These are phyloP conservation scores for Lactarius tabidus DNA, from an alignment of 768 basidiomycete species.

Conservation along the genomic window DNA sequence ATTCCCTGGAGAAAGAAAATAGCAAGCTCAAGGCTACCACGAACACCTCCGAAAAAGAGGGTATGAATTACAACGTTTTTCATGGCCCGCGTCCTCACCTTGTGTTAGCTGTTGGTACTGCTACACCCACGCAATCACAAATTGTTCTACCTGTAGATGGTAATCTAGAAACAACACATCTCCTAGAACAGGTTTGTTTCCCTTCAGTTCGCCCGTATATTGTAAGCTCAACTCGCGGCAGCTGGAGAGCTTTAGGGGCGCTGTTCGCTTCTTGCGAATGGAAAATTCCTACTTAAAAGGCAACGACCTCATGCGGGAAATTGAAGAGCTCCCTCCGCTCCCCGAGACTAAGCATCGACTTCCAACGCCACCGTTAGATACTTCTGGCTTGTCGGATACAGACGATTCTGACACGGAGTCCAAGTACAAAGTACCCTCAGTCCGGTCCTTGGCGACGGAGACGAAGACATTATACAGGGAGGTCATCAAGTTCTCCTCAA, in stretches of 20 bases:
- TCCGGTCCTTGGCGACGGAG: conserved; percentile 72
- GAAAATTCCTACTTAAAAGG: conserved; percentile 95
- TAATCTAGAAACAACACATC: conserved; percentile 80
- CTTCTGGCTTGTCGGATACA: conserved; percentile 64
- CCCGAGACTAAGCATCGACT: conserved; percentile 43
- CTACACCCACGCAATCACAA: conserved; percentile 48
- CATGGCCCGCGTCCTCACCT: conserved; percentile 12
- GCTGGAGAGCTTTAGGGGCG: conserved; percentile 88
- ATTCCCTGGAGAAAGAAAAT: conserved; percentile 84
- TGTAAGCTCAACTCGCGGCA: conserved; percentile 32
- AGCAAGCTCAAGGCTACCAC: conserved; percentile 69
- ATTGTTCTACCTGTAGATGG: conserved; percentile 70
- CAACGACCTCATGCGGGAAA: conserved; percentile 81
- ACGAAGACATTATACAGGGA: conserved; percentile 86
- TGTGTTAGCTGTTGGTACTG: conserved; percentile 40
- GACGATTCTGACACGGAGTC: conserved; percentile 52
- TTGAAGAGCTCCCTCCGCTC: conserved; percentile 70
- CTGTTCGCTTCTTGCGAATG: conserved; percentile 86
- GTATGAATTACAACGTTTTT: conserved; percentile 38
- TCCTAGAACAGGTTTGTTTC: conserved; percentile 73
- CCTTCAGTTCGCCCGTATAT: not conserved
- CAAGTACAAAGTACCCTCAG: conserved; percentile 41
- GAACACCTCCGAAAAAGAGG: conserved; percentile 65
- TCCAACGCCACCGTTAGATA: conserved; percentile 63
- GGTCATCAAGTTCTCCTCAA: conserved; percentile 79